These are phyloP conservation scores for Colletotrichum sp. DNA, from an alignment of 2,329 filamentous ascomycete species.

Conservation along the genomic window DNA sequence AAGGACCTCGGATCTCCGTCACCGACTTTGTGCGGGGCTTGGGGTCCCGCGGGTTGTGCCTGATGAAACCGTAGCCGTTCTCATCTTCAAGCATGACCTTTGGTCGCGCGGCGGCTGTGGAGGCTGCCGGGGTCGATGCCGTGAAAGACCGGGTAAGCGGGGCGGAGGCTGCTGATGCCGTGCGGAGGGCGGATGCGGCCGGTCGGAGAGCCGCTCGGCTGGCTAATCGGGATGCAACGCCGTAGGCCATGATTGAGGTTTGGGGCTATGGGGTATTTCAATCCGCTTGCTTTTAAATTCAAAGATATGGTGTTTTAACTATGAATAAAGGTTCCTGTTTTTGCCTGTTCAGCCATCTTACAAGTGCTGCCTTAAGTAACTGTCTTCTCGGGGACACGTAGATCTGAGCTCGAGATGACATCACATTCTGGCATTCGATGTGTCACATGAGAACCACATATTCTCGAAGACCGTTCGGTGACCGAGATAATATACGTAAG, in stretches of 20 bases:
- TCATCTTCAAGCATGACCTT: conserved; percentile 50
- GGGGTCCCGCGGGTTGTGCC: conserved; percentile 50
- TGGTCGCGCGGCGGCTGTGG: background rate
- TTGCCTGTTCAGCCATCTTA: background rate
- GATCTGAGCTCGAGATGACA: background rate
- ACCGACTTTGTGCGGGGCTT: conserved; percentile 55
- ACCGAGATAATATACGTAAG: background rate
- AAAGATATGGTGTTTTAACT: background rate
- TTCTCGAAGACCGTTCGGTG: background rate
- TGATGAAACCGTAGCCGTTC: conserved; percentile 54
- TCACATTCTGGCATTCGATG: background rate
- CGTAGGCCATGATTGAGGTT: background rate
- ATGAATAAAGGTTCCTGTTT: fast-evolving
- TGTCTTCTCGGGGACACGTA: background rate
- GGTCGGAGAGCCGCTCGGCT: background rate
- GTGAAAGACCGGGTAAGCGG: background rate
- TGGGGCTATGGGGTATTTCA: too few relatives aligned
- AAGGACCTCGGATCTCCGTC: conserved; percentile 61
- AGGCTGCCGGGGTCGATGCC: background rate
- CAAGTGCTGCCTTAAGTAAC: background rate
- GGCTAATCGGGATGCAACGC: background rate
- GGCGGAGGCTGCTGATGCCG: background rate
- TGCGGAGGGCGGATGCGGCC: background rate
- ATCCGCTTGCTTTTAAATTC: background rate
- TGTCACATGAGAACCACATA: background rate